Conservation (phyloP, 2,329 filamentous ascomycete species). For the Nemania sp. region DNA sequence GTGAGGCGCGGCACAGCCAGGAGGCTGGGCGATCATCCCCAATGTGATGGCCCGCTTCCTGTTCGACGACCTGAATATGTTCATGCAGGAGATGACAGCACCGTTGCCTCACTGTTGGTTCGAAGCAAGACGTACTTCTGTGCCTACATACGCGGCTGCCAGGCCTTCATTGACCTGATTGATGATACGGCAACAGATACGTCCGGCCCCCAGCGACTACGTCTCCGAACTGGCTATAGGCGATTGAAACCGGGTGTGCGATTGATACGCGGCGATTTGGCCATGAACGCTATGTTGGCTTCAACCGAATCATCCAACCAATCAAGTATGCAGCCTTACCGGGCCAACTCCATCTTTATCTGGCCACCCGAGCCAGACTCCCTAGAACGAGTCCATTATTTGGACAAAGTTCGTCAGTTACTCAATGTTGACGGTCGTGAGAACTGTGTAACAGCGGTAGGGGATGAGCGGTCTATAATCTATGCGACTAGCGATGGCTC, state of each 20-base stretch:
- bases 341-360: conserved; percentile 30
- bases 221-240: conserved; percentile 55
- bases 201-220: conserved; percentile 43
- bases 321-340: conserved; percentile 17
- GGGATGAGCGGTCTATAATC: conserved; percentile 36
- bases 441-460: conserved; percentile 28
- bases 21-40: conserved; percentile 39
- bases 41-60: conserved; percentile 4
- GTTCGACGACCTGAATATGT: conserved; percentile 44
- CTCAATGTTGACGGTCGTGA: conserved; percentile 30
- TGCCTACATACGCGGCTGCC: conserved; percentile 56
- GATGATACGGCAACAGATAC: conserved; percentile 49
- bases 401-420: conserved; percentile 28
- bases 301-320: conserved; percentile 3
- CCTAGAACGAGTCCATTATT: conserved; percentile 9
- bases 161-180: conserved; percentile 63
- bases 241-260: conserved; percentile 36
- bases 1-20: conserved; percentile 23
- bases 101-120: conserved; percentile 48
- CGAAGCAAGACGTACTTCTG: conserved; percentile 58
- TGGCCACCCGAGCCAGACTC: conserved; percentile 34
- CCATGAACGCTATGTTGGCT: background rate
- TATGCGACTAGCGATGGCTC: conserved; percentile 32
- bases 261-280: background rate
- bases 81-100: conserved; percentile 53